Evolutionary conservation across 129 eudicot species (phyloP).

Genomic region (Flaveria brownii): DNA sequence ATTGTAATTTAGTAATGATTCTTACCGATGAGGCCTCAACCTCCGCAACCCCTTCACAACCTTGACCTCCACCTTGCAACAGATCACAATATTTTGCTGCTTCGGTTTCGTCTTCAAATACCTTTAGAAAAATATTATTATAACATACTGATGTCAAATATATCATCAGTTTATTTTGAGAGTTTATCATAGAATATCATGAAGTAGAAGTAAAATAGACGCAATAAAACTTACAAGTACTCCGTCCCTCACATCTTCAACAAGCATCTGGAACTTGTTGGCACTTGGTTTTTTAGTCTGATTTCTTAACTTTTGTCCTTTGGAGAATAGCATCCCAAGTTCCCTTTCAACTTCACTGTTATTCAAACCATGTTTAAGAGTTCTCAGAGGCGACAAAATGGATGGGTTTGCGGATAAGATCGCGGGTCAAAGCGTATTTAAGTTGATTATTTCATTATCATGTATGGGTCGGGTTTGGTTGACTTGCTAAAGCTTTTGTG

Average conservation of each 20-base stretch:
- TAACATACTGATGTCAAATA: constrained; percentile 18
- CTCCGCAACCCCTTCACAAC: constrained; percentile 96
- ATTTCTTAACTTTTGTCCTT: constrained; percentile 62
- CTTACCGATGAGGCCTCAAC: constrained; percentile 96
- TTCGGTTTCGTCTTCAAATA: constrained; percentile 91
- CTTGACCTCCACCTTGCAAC: constrained; percentile 96
- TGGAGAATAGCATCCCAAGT: constrained; percentile 83
- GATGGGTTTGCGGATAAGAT: background rate
- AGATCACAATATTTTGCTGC: constrained; percentile 92
- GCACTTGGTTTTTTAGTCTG: constrained; percentile 59
- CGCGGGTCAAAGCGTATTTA: background rate
- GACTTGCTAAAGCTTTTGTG: background rate
- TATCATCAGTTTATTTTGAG: background rate
- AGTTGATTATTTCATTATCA: background rate
- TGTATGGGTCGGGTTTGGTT: background rate
- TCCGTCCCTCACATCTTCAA: constrained; percentile 95
- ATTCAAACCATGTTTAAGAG: constrained; percentile 23
- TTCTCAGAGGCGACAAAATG: constrained; percentile 6
- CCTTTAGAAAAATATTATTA: constrained; percentile 41
- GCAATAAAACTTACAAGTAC: constrained; percentile 67
- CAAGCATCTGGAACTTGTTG: constrained; percentile 82
- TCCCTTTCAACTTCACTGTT: constrained; percentile 93
- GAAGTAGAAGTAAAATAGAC: background rate
- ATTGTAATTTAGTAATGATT: constrained; percentile 1
- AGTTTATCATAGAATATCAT: background rate